A percentile compares a stretch with the other conserved stretches of the same genome.
Conservation (phyloP, 106 monocot species). For the Acorus calamus region DNA sequence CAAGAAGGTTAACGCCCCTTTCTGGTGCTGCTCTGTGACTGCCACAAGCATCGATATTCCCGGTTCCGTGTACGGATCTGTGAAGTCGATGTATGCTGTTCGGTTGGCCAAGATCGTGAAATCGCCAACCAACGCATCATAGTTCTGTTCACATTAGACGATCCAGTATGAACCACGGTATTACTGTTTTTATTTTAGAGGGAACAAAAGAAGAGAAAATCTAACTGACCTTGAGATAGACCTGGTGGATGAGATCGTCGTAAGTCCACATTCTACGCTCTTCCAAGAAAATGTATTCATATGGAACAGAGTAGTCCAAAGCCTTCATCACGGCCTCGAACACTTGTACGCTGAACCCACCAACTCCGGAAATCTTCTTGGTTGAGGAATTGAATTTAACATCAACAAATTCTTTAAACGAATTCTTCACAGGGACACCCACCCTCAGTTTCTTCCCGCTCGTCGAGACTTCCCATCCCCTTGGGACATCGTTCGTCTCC, state of each 20-base stretch:
- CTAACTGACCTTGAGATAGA: conserved; percentile 3
- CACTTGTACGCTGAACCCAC: conserved; percentile 2
- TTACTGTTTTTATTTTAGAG: too few relatives aligned
- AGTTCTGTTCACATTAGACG: not conserved
- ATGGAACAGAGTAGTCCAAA: not conserved
- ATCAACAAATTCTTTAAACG: not conserved
- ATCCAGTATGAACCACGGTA: too few relatives aligned
- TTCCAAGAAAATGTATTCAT: not conserved
- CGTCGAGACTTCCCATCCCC: not conserved
- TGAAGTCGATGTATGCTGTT: conserved; percentile 1
- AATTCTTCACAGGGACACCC: not conserved
- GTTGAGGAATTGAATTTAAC: too few relatives aligned
- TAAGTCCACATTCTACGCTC: not conserved
- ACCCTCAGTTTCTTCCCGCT: conserved; percentile 6
- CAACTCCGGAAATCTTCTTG: not conserved
- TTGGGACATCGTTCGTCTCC: not conserved
- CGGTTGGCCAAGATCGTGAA: not conserved
- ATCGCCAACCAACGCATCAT: conserved; percentile 4
- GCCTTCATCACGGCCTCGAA: not conserved
- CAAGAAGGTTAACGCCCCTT: not conserved
- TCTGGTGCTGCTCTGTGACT: not conserved
- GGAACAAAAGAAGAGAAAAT: not conserved
- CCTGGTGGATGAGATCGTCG: not conserved
- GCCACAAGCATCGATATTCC: conserved; percentile 6
- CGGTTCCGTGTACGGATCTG: conserved; percentile 5